These are phyloP conservation scores for Aspergillus caelatus DNA, from an alignment of 2,329 filamentous ascomycete species.

Conservation along the genomic window DNA sequence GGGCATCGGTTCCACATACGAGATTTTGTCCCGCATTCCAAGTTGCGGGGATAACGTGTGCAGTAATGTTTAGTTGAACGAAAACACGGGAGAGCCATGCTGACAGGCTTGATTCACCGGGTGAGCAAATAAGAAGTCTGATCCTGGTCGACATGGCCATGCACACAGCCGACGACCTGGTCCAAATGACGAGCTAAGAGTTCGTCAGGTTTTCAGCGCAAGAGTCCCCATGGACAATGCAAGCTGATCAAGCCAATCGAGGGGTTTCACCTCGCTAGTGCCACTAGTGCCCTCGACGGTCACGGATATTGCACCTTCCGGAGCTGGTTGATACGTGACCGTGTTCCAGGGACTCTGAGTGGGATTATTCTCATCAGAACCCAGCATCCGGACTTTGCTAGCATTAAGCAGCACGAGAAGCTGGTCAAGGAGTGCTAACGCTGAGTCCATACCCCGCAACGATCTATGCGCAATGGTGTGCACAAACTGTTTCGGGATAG, in stretches of 20 bases:
- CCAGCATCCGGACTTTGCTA: conserved; percentile 1
- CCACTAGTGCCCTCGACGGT: background rate
- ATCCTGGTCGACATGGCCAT: too few relatives aligned
- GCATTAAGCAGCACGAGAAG: conserved; percentile 19
- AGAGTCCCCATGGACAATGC: conserved; percentile 19
- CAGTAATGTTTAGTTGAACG: background rate
- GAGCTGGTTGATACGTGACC: background rate
- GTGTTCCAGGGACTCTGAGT: background rate
- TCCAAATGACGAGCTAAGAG: background rate
- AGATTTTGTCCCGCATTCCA: background rate
- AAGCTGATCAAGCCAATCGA: conserved; percentile 18
- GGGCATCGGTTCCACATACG: background rate
- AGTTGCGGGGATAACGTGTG: background rate
- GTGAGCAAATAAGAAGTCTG: background rate
- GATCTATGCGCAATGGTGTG: conserved; percentile 6
- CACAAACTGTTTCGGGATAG: conserved; percentile 6
- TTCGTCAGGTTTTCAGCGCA: conserved; percentile 12
- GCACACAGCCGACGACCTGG: background rate
- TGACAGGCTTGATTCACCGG: background rate
- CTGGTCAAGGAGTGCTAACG: conserved; percentile 21
- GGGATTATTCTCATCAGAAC: background rate
- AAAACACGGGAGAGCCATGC: background rate
- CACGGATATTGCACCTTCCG: background rate
- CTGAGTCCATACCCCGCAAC: conserved; percentile 18
- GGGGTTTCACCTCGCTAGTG: background rate